These are phyloP conservation scores for Acacia acuminata DNA, from an alignment of 306 rosid genomes.

Conservation along the genomic window DNA sequence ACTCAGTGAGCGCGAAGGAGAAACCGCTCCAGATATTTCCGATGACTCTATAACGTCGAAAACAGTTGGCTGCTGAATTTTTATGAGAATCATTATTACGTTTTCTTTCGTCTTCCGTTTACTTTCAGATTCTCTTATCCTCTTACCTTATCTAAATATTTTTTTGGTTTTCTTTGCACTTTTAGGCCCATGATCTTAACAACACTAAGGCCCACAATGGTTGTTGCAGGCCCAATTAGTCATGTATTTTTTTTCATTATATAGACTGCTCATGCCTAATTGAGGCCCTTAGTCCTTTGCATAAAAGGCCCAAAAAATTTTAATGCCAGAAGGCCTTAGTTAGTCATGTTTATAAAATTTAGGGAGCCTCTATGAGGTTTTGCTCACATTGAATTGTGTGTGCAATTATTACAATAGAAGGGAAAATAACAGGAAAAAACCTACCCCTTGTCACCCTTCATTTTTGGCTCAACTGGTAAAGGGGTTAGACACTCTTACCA, in stretches of 20 bases:
- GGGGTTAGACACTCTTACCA: too few relatives aligned
- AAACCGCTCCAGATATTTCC: not conserved
- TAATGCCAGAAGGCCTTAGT: too few relatives aligned
- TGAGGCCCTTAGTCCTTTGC: not conserved
- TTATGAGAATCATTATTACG: not conserved
- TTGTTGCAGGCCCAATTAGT: not conserved
- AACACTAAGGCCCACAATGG: not conserved
- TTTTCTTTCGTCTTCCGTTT: not conserved
- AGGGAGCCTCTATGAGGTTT: not conserved
- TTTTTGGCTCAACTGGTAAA: too few relatives aligned
- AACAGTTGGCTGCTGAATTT: not conserved
- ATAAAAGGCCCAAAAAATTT: not conserved
- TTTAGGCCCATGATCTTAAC: not conserved
- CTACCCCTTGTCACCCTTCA: too few relatives aligned
- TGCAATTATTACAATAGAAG: not conserved
- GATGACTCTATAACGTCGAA: not conserved
- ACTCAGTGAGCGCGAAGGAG: not conserved
- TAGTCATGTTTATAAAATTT: not conserved
- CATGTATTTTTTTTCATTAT: not conserved
- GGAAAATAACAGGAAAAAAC: too few relatives aligned
- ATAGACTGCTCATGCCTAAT: not conserved
- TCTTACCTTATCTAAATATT: not conserved
- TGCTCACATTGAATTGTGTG: not conserved
- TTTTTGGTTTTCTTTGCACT: not conserved
- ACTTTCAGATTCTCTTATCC: constrained; percentile 18